Evolutionary conservation across 2,329 filamentous ascomycete genomes (phyloP), one percentile per base, ranked within the genome.

Genomic region (Phaeosphaeria sp.): DNA sequence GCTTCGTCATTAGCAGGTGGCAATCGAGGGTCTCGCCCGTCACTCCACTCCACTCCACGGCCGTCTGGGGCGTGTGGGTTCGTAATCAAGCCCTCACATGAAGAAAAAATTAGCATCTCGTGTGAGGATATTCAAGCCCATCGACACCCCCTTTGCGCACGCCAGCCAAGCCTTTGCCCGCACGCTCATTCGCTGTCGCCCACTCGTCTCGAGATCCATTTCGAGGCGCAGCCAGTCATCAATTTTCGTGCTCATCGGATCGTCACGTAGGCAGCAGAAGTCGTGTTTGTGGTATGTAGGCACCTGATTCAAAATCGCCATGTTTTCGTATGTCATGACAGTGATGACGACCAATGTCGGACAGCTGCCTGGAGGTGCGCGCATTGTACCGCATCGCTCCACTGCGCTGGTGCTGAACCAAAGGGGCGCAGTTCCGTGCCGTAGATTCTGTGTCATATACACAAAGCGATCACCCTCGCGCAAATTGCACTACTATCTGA

Each of bases 11-110:
- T 55, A 21, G 22, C 50, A 46, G 49, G 60, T 65, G 60, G 65
- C 63, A 54, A 62, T 50, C 58, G 58, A 52, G 62, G 56, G 54
- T 56, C 59, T 65, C 59, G 64, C 56, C 54, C 50, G 55, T 63
- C 55, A 47, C 46, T 27, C 30, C 18, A n/a, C 27, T 49, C 47
- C 27, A 23, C 27, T 36, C 33, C 46, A 48, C 25, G n/a, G n/a
- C n/a, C n/a, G n/a, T 33, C 46, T 33, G 46, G 47, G 33, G 23
- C 46, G 18, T 27, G 46, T 33, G 25, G 15, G 23, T 51, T 46
- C 62, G 61, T 68, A 68, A 69, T 57, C 64, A 59, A 59, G 59
- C 51, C 49, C 58, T 55, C 56, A 62, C 55, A 41, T 52, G 55
- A 46, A 25, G 48, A 50, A 50, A 47, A 50, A 50, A 49, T 52